Evolutionary conservation across 495 filamentous ascomycete species (phyloP).

Genomic region (Astrothelium macrocarpum): DNA sequence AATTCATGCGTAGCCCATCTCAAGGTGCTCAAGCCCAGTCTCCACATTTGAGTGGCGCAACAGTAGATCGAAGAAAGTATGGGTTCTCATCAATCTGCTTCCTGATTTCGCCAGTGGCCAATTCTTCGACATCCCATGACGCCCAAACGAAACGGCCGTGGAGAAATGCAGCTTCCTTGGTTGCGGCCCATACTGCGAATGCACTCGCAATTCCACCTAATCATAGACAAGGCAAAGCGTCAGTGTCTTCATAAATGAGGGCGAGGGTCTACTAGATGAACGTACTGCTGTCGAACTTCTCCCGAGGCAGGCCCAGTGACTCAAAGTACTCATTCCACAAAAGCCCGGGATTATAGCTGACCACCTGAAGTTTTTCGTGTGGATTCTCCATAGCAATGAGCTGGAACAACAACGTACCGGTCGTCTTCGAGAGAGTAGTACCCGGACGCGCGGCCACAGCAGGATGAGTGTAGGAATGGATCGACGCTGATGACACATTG

Average conservation of each 20-base stretch:
- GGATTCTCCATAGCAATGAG: background rate
- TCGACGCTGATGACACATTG: background rate
- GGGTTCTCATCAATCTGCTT: conserved; percentile 14
- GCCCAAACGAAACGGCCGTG: conserved; percentile 18
- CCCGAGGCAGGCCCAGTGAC: background rate
- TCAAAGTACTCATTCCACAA: conserved; percentile 5
- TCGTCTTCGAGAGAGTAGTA: background rate
- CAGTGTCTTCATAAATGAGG: background rate
- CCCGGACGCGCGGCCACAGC: background rate
- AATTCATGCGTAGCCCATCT: no score
- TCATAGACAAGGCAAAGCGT: background rate
- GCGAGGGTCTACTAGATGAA: background rate
- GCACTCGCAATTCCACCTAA: background rate
- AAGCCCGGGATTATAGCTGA: conserved; percentile 1
- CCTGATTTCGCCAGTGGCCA: conserved; percentile 24
- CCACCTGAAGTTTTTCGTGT: background rate
- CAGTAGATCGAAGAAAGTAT: conserved; percentile 8
- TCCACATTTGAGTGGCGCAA: background rate
- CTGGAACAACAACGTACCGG: conserved; percentile 2
- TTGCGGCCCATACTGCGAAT: background rate
- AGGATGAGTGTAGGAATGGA: background rate
- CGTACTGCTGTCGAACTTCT: conserved; percentile 1
- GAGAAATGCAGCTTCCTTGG: conserved; percentile 13
- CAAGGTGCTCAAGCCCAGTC: background rate
- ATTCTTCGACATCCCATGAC: conserved; percentile 18